phyloP scores from a whole-genome alignment of 1,284 basidiomycete genomes.

The Pseudozyma tsukubaensis region DNA sequence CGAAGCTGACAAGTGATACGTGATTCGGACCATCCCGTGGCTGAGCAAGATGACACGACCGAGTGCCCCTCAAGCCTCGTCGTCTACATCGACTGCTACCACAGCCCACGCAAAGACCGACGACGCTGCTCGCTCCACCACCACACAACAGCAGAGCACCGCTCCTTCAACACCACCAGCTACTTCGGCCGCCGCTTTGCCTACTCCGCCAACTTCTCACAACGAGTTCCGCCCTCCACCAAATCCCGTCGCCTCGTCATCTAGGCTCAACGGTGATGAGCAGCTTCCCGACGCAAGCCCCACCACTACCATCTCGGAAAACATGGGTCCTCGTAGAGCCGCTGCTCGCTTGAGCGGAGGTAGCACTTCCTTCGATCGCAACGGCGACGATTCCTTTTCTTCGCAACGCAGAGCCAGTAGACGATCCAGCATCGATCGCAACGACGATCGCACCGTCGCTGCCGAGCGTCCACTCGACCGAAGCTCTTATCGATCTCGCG shows the following conservation, averaged over 20 bases:
- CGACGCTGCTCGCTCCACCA: neutral
- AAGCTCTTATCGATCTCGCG: constrained; percentile 34
- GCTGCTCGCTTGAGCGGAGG: constrained; percentile 44
- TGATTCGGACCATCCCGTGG: neutral
- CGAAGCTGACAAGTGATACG: constrained; percentile 3
- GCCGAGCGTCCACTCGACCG: constrained; percentile 32
- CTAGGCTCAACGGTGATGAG: constrained; percentile 24
- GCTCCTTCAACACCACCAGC: constrained; percentile 29
- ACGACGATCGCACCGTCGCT: constrained; percentile 38
- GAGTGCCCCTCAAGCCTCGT: constrained; percentile 12
- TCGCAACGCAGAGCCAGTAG: constrained; percentile 36
- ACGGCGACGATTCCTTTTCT: constrained; percentile 30
- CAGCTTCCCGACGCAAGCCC: constrained; percentile 35
- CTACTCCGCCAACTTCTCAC: constrained; percentile 58
- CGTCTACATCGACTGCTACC: constrained; percentile 5
- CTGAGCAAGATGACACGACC: constrained; percentile 15
- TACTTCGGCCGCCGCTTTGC: constrained; percentile 25
- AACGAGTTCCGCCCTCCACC: constrained; percentile 44
- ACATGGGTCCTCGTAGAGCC: constrained; percentile 41
- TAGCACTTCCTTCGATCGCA: constrained; percentile 38
- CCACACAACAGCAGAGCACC: constrained; percentile 7
- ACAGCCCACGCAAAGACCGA: constrained; percentile 1
- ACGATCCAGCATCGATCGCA: constrained; percentile 49
- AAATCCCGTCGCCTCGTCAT: constrained; percentile 38
- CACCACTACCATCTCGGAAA: constrained; percentile 45